phyloP scores from a whole-genome alignment of 495 filamentous ascomycete genomes.

The Lasiosphaeriaceae sp. region DNA sequence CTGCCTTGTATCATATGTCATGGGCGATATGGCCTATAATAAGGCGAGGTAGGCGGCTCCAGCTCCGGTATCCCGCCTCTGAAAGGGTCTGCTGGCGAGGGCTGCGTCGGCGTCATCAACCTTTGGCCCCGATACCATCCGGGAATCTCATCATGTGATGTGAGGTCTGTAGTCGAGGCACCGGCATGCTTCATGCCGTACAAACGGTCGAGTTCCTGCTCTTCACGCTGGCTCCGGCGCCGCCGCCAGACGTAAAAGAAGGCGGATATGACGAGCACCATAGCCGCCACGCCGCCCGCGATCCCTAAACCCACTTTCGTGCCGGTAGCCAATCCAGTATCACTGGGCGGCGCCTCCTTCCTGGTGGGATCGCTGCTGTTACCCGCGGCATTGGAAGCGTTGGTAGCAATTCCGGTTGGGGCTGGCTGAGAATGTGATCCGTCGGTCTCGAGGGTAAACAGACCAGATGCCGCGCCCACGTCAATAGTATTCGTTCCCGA shows the following conservation, averaged over 20 bases:
- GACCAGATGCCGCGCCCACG: conserved; percentile 3
- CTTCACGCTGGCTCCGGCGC: conserved; percentile 16
- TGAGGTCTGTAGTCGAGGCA: conserved; percentile 10
- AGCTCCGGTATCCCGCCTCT: conserved; percentile 2
- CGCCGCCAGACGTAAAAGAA: conserved; percentile 24
- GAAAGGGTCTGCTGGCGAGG: not conserved
- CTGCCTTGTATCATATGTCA: too few relatives aligned
- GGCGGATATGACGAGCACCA: conserved; percentile 11
- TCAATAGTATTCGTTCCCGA: conserved; percentile 13
- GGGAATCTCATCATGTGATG: conserved; percentile 18
- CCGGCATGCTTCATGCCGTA: conserved; percentile 22
- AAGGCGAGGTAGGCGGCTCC: conserved; percentile 13
- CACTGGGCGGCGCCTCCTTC: not conserved
- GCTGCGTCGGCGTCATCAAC: conserved; percentile 11
- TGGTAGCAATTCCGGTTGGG: not conserved
- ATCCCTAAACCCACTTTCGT: conserved; percentile 26
- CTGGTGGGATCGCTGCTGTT: not conserved
- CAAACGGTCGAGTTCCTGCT: conserved; percentile 27
- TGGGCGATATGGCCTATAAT: conserved; percentile 22
- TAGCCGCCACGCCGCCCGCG: conserved; percentile 14
- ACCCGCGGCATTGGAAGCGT: not conserved
- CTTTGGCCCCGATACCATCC: conserved; percentile 31
- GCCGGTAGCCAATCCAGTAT: conserved; percentile 7
- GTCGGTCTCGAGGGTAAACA: conserved; percentile 18
- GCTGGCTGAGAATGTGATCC: not conserved